Base-by-base conservation (phyloP, 129 eudicot species). In the Flaveria sonorensis region DNA sequence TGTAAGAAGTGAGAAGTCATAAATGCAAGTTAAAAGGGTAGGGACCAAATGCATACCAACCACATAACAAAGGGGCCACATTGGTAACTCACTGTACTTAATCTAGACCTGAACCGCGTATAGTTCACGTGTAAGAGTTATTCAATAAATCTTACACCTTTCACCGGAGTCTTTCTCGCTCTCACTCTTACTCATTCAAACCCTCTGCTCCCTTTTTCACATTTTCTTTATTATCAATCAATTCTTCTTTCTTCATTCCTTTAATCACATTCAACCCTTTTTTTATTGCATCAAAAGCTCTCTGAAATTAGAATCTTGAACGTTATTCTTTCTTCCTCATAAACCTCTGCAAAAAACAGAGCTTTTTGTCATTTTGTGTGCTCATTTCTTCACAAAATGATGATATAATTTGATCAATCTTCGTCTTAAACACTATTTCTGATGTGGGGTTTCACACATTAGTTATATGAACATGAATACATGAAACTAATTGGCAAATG, bases 101-200 rank as follows among this genome's bases (percentile, higher is more conserved):
- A 53, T 30, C 24, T 48, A 10, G 1, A 39, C 81, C 67, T 36
- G 61, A 57, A 56, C 42, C 40, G 24, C 21, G 10, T 30, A 30
- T 59, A 30, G 48, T 39, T 70, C 67, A 79, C 77, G 65, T 79
- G 57, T 15, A 32, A 15, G 12, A 6, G 12, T 51, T 5, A 36
- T 36, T 36, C 40, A 52, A 39, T 28, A 48, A 63, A 55, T n/a
- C 50, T 63, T 47, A 47, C 48, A 30, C 81, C 45, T 45, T 70
- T 36, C 40, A 36, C 40, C 7, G 40, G 40, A 36, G 40, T 36
- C 62, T 79, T 71, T 71, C 64, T 61, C 66, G 83, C 24, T 62
- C 73, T 62, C 78, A 71, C 67, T 71, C 77, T 64, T 61, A 43
- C 83, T 79, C 76, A 18, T 78, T 70, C 82, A 78, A 78, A 23